Evolutionary conservation across 2,329 filamentous ascomycete species (phyloP), one percentile per base, ranked within the genome.

Genomic region (Fusarium brachygibbosum): DNA sequence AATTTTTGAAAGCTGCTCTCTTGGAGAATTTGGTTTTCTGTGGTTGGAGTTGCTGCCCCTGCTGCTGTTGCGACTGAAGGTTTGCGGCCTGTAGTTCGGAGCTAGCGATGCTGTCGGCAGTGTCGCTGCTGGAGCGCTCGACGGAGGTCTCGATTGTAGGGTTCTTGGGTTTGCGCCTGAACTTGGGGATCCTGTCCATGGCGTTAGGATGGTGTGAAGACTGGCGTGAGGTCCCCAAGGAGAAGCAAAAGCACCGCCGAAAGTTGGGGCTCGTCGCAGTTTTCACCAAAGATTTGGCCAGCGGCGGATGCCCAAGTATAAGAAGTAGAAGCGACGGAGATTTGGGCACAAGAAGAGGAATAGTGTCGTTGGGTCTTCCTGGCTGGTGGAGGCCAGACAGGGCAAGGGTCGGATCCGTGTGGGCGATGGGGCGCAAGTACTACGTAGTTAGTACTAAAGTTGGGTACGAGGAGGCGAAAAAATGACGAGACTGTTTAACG

Each of bases 131-230:
- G 57, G 73, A 74, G 60, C 78, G 75, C 52, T 79, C 78, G 71
- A 82, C 71, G 44, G 79, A 76, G 9, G 81, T 82, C 58, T 81
- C 79, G 68, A 82, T 80, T 64, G 81, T 79, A 19, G 80, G 81
- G 17, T 78, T 80, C 76, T 82, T 83, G 41, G 80, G 80, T 73
- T 82, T 82, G 63, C 81, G 81, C 54, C 81, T 79, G 52, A 83
- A 78, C 69, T 80, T 79, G 50, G 81, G 77, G 58, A 83, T 77
- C 70, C 78, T 81, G 69, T 83, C 81, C 81, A 83, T 83, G 64
- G 66, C 61, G 57, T 65, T 45, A 52, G 32, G 53, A 37, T 54
- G 41, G 29, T 56, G 44, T 41, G 44, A 42, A 56, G 63, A 64
- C 45, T 52, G 61, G 37, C 40, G 66, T 60, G 62, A 44, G 42